Conservation (phyloP, 2,329 filamentous ascomycete species). For the Apiospora pterosperma region DNA sequence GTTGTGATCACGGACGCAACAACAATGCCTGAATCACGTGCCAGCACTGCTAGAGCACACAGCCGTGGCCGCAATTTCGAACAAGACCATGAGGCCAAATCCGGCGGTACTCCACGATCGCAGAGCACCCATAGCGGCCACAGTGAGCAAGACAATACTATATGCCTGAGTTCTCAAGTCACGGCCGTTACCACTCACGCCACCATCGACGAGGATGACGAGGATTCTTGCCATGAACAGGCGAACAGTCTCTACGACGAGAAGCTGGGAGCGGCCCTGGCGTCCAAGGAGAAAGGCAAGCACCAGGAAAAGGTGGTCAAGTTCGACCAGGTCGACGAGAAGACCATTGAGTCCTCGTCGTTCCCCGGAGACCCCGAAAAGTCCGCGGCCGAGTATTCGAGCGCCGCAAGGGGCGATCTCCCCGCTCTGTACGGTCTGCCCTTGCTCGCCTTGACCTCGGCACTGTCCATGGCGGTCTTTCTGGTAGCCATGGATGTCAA, state of each 20-base stretch:
- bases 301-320: background rate
- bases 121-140: background rate
- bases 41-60: background rate
- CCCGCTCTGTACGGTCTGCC: constrained; percentile 3
- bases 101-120: background rate
- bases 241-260: background rate
- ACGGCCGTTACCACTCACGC: background rate
- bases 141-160: background rate
- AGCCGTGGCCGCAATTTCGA: background rate
- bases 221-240: background rate
- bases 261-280: background rate
- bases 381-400: background rate
- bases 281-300: background rate
- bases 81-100: background rate
- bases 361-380: background rate
- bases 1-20: background rate
- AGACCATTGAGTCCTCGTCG: background rate
- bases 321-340: background rate
- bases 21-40: background rate
- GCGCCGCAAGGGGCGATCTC: background rate
- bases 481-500: constrained; percentile 11
- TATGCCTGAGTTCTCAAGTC: background rate
- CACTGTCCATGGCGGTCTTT: constrained; percentile 8
- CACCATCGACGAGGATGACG: background rate
- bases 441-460: constrained; percentile 2